phyloP scores from a whole-genome alignment of 257 asterid species.

The Nyctanthes arbortristis region DNA sequence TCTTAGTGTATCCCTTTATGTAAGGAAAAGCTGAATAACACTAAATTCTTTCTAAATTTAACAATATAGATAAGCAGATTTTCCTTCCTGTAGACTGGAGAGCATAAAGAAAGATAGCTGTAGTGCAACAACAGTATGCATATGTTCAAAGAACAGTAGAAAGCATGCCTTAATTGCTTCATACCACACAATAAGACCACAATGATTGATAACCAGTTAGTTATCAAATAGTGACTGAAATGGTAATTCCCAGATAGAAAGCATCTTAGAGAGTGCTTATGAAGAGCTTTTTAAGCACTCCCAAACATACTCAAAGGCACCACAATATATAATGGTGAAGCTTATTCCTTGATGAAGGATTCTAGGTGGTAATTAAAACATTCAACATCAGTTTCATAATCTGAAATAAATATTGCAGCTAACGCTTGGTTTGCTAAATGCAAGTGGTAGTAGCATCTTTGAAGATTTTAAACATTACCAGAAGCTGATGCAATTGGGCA shows the following conservation, averaged over 20 bases:
- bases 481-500: constrained; percentile 92
- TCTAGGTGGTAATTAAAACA: background rate
- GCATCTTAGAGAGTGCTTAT: background rate
- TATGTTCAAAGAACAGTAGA: too few species aligned
- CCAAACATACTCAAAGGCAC: background rate
- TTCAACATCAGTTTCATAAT: background rate
- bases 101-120: background rate
- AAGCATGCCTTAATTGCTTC: too few species aligned
- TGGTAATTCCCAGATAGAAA: background rate
- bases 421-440: background rate
- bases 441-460: constrained; percentile 3
- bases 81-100: background rate
- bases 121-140: background rate
- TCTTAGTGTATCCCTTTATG: background rate
- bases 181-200: too few species aligned
- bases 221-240: background rate
- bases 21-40: background rate
- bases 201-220: too few species aligned
- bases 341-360: constrained; percentile 9
- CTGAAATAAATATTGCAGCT: background rate
- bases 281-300: background rate
- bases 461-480: constrained; percentile 54
- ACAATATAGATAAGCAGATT: background rate
- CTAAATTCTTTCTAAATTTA: background rate
- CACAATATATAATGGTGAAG: background rate